Percentiles rank a stretch among this genome's conserved stretches.
phyloP scores from a whole-genome alignment of 306 rosid genomes.

The Dryas octopetala region DNA sequence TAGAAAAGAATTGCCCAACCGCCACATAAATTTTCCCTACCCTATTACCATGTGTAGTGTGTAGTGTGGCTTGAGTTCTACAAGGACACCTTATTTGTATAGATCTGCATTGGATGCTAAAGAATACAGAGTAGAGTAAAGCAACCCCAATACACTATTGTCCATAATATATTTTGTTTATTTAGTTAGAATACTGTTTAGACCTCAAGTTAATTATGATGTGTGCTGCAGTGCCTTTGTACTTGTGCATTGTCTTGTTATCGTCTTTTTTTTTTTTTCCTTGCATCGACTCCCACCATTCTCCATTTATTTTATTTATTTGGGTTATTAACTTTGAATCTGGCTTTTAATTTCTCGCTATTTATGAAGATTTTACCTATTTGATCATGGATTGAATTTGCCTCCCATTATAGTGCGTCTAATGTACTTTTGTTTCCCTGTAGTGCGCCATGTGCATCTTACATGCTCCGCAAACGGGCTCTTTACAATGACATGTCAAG shows the following conservation, averaged over 20 bases:
- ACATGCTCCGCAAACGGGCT: slow-evolving; percentile 82
- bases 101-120: background rate
- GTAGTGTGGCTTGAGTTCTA: background rate
- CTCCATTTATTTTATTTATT: too few relatives aligned
- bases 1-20: background rate
- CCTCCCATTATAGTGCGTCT: background rate
- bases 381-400: background rate
- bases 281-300: background rate
- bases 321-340: background rate
- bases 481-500: slow-evolving; percentile 86
- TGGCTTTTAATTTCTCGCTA: background rate
- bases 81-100: too few relatives aligned
- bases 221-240: background rate
- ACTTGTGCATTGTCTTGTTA: background rate
- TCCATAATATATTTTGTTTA: background rate
- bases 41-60: background rate
- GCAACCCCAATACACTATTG: background rate
- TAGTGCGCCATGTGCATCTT: slow-evolving; percentile 88
- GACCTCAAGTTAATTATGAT: background rate
- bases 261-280: background rate
- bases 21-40: background rate
- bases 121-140: background rate
- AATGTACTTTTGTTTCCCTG: slow-evolving; percentile 20
- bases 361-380: background rate
- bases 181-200: background rate